Evolutionary conservation across 2,329 filamentous ascomycete genomes (phyloP).

Genomic region (Didymella exigua): DNA sequence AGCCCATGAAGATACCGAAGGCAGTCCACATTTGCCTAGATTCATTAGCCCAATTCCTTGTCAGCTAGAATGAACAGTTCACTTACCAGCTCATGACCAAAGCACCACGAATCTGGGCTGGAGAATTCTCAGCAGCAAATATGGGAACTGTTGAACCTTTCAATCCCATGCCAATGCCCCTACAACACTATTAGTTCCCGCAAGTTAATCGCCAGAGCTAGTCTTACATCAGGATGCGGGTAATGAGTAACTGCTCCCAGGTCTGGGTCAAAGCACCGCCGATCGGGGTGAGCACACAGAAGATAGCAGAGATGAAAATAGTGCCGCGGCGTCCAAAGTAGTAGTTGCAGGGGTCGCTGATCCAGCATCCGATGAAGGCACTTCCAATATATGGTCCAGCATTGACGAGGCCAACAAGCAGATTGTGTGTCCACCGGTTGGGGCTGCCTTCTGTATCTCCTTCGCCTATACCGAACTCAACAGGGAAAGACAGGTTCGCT

Average conservation of each 20-base stretch:
- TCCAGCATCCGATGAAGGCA: slow-evolving; percentile 37
- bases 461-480: slow-evolving; percentile 55
- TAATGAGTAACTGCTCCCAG: slow-evolving; percentile 32
- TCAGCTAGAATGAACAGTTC: too few species aligned
- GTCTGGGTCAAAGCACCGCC: slow-evolving; percentile 29
- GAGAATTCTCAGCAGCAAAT: slow-evolving; percentile 54
- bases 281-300: slow-evolving; percentile 34
- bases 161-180: slow-evolving; percentile 37
- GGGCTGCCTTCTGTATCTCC: slow-evolving; percentile 20
- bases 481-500: slow-evolving; percentile 65
- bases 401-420: slow-evolving; percentile 26
- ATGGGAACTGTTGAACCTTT: slow-evolving; percentile 51
- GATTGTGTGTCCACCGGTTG: slow-evolving; percentile 24
- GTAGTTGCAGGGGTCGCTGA: slow-evolving; percentile 37
- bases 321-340: slow-evolving; percentile 35
- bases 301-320: slow-evolving; percentile 37
- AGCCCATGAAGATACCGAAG: slow-evolving; percentile 34
- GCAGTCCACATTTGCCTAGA: slow-evolving; percentile 51
- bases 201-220: not conserved
- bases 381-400: slow-evolving; percentile 38
- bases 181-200: not conserved
- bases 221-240: slow-evolving; percentile 26
- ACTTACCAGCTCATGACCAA: slow-evolving; percentile 52
- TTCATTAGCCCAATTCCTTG: not conserved
- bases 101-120: slow-evolving; percentile 54